Evolutionary conservation across 2,329 filamentous ascomycete species (phyloP).

Genomic region (Trichoderma brevicompactum): DNA sequence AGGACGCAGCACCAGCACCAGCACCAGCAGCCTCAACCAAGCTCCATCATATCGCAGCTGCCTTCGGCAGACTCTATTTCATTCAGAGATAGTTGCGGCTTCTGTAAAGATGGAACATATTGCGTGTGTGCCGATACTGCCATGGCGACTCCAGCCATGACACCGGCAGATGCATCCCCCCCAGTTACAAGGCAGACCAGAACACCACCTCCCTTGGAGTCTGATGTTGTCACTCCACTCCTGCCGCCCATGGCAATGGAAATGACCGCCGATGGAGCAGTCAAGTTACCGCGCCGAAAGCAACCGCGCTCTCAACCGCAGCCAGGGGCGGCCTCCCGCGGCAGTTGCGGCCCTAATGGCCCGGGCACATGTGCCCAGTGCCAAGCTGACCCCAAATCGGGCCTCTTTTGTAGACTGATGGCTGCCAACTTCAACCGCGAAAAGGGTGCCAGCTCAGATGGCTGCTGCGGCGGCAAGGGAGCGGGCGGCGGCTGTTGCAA

Average conservation of each 20-base stretch:
- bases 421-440: constrained; percentile 65
- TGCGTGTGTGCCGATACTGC: constrained; percentile 76
- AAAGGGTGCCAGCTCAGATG: constrained; percentile 41
- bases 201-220: constrained; percentile 65
- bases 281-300: constrained; percentile 59
- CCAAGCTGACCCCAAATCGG: constrained; percentile 75
- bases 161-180: constrained; percentile 46
- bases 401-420: constrained; percentile 80
- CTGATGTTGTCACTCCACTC: constrained; percentile 53
- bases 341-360: constrained; percentile 66
- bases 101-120: constrained; percentile 80
- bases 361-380: constrained; percentile 82
- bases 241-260: constrained; percentile 58
- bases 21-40: constrained; percentile 31
- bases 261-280: constrained; percentile 62
- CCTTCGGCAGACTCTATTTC: constrained; percentile 46
- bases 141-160: constrained; percentile 47
- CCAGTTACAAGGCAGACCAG: constrained; percentile 54
- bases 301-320: constrained; percentile 37
- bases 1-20: constrained; percentile 43
- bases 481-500: constrained; percentile 69
- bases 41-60: constrained; percentile 40
- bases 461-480: constrained; percentile 68
- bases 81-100: constrained; percentile 74
- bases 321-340: constrained; percentile 33